A percentile compares a stretch with the other conserved stretches of the same genome.
Conservation (phyloP, 2,329 filamentous ascomycete species). For the Tolypocladium capitatum region DNA sequence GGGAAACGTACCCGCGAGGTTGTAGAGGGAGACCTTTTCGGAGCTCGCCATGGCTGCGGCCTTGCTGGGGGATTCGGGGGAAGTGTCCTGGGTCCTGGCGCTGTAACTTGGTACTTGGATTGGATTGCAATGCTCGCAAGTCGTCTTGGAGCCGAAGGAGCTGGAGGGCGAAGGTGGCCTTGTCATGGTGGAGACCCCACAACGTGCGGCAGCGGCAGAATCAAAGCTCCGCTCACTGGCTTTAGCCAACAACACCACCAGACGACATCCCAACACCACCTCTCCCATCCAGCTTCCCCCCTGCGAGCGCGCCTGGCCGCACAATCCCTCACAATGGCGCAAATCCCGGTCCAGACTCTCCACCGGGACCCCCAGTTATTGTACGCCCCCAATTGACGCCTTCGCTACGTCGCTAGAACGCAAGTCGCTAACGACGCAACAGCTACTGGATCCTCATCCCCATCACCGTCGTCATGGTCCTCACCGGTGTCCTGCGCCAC, state of each 20-base stretch:
- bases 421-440: constrained; percentile 2
- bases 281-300: background rate
- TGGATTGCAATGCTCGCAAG: no score
- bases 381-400: constrained; percentile 38
- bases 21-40: constrained; percentile 53
- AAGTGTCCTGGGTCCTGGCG: background rate
- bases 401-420: background rate
- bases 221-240: constrained; percentile 6
- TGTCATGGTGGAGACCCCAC: background rate
- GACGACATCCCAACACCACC: background rate
- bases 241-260: background rate
- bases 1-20: constrained; percentile 43
- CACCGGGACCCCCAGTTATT: constrained; percentile 96
- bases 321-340: constrained; percentile 50
- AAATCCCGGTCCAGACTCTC: constrained; percentile 84
- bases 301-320: constrained; percentile 3
- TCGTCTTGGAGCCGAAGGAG: background rate
- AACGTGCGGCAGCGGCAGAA: constrained; percentile 7
- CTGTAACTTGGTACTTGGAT: background rate
- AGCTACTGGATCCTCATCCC: constrained; percentile 99
- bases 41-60: constrained; percentile 18
- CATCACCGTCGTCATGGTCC: constrained; percentile 94
- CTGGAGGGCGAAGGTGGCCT: background rate
- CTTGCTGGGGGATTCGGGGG: background rate
- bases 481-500: constrained; percentile 91